Evolutionary conservation across 306 rosid species (phyloP), one percentile per base, ranked within the genome.

Genomic region (Cucurbita ficifolia): DNA sequence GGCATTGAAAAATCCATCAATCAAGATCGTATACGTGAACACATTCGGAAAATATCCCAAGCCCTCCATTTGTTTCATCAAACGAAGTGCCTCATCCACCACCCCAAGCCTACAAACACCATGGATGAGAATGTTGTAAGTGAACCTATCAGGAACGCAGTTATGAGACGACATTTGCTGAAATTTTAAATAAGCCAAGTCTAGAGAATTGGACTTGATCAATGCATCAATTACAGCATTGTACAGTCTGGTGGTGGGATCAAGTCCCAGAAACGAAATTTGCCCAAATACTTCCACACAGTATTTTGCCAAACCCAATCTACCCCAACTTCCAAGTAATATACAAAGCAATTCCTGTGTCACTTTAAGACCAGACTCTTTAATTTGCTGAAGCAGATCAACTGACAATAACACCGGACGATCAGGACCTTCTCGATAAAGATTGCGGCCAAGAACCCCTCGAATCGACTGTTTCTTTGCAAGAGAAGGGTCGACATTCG

Each of bases 211-310:
- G 40, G 98, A 82, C 73, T 93, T 90, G 22, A 90, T 82, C 75
- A 93, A 76, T 7, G 98, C 97, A 79, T 90, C 87, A 10, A 93
- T 88, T n/a, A 88, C 93, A 18, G 92, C 87, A 78, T 93, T 93
- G 64, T 88, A 93, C 76, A 93, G 75, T 69, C 97, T 87, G 5
- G 97, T 93, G 57, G 65, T 90, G 10, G 90, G 90, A 68, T 18
- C 52, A 62, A 88, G 82, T 11, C 88, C 88, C 83, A 90, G 75
- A 75, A 86, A 88, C 0, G 88, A 85, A 17, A 93, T 75, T 69
- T 93, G 96, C 53, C 83, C 82, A 60, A 88, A 93, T 67, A 93
- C 86, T 35, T 87, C 89, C 40, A 79, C 67, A 72, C 89, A 90
- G 71, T 90, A 90, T 14, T 84, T 87, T 3, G 92, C 86, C 82